Evolutionary conservation across 768 basidiomycete genomes (phyloP).

Genomic region (Suillus hirtellus): DNA sequence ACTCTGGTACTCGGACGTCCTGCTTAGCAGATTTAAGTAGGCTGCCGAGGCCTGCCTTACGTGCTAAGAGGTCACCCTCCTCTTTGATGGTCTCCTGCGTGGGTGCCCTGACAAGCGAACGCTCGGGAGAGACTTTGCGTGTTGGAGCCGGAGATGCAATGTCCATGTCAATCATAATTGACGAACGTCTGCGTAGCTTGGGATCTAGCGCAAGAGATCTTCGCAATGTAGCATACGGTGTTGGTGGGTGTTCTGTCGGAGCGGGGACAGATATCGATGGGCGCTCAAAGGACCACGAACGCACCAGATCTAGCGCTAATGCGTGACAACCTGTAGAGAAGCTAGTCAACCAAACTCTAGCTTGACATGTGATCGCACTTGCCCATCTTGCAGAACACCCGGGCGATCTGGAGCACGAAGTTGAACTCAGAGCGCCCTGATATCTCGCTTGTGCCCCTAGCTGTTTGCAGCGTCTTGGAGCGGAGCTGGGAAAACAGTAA

Average conservation of each 20-base stretch:
- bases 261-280: conserved; percentile 49
- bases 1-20: conserved; percentile 83
- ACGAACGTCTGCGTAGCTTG: conserved; percentile 59
- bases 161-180: conserved; percentile 91
- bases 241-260: conserved; percentile 33
- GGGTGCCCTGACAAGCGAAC: conserved; percentile 20
- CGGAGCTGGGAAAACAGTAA: conserved; percentile 88
- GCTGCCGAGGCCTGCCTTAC: conserved; percentile 75
- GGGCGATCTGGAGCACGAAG: conserved; percentile 92
- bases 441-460: conserved; percentile 90
- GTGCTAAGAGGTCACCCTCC: conserved; percentile 61
- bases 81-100: conserved; percentile 39
- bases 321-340: conserved; percentile 76
- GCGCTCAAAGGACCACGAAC: conserved; percentile 88
- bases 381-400: conserved; percentile 96
- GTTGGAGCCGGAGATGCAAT: conserved; percentile 62
- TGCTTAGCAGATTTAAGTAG: conserved; percentile 91
- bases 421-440: conserved; percentile 88
- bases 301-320: conserved; percentile 86
- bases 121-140: conserved; percentile 51
- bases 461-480: conserved; percentile 88
- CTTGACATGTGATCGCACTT: conserved; percentile 24
- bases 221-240: conserved; percentile 42
- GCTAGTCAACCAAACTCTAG: conserved; percentile 10
- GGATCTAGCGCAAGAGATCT: conserved; percentile 51